These are phyloP conservation scores for Vigna radiata DNA, from an alignment of 306 rosid genomes.

Conservation along the genomic window DNA sequence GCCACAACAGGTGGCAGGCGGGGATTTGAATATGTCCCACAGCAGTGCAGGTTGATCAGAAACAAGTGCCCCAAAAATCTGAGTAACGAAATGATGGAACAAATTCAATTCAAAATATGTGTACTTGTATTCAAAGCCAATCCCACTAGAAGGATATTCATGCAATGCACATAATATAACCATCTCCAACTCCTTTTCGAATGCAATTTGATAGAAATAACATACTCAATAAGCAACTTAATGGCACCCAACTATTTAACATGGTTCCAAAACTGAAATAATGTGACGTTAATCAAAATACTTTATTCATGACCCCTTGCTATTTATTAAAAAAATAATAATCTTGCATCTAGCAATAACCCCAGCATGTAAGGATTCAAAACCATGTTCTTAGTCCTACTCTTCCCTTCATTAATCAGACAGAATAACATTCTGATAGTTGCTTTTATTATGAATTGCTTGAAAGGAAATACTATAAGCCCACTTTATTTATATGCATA, in stretches of 20 bases:
- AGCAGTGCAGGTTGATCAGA: constrained; percentile 30
- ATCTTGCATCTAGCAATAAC: constrained; percentile 30
- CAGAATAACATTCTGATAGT: constrained; percentile 12
- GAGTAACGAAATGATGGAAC: neutral
- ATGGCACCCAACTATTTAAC: neutral
- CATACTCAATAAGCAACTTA: neutral
- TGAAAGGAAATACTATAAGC: neutral
- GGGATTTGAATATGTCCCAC: constrained; percentile 15
- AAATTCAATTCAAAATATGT: neutral
- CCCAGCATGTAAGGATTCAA: constrained; percentile 26
- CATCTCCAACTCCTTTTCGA: constrained; percentile 22
- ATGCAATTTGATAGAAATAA: constrained; percentile 29
- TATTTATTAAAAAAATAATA: constrained; percentile 24
- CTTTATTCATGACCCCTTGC: constrained; percentile 11
- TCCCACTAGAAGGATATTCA: constrained; percentile 9
- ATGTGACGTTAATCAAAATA: constrained; percentile 1
- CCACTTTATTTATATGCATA: neutral
- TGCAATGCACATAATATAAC: constrained; percentile 12
- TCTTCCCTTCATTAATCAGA: constrained; percentile 34
- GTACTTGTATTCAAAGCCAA: constrained; percentile 25
- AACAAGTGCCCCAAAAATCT: constrained; percentile 34
- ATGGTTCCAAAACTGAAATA: constrained; percentile 15
- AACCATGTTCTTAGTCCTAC: constrained; percentile 19
- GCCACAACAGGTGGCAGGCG: constrained; percentile 8
- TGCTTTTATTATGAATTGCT: neutral